Conservation (phyloP, 2,329 filamentous ascomycete genomes). For the Exophiala mesophila region DNA sequence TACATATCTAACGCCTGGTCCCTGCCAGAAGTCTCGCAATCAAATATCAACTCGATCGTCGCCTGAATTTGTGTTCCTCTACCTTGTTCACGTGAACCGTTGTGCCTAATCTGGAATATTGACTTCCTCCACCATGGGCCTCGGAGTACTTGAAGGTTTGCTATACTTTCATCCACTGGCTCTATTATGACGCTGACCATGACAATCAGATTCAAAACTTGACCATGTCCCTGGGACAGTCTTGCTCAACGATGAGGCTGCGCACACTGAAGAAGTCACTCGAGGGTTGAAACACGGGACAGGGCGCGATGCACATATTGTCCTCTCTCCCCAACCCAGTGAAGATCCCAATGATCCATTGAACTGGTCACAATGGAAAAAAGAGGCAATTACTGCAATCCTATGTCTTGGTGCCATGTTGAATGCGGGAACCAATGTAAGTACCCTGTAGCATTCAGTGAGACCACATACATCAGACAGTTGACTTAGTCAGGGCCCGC, state of each 20-base stretch:
- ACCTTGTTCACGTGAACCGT: too few relatives aligned
- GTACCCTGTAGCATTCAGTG: not conserved
- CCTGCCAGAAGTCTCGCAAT: too few relatives aligned
- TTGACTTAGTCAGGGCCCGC: slow-evolving; percentile 14
- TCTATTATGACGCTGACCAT: not conserved
- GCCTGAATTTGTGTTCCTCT: too few relatives aligned
- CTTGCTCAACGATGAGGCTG: slow-evolving; percentile 21
- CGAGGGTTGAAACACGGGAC: slow-evolving; percentile 22
- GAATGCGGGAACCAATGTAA: slow-evolving; percentile 24
- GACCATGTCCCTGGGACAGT: slow-evolving; percentile 23
- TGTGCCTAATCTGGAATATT: too few relatives aligned
- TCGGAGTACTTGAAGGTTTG: slow-evolving; percentile 17
- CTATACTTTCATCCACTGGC: not conserved
- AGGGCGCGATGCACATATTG: slow-evolving; percentile 18
- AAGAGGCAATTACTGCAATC: slow-evolving; percentile 28
- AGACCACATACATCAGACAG: not conserved
- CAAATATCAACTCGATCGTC: too few relatives aligned
- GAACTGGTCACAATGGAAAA: slow-evolving; percentile 30
- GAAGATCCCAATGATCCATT: slow-evolving; percentile 30
- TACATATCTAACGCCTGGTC: too few relatives aligned
- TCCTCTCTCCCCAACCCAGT: slow-evolving; percentile 29
- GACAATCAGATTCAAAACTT: slow-evolving; percentile 15
- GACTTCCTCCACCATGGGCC: slow-evolving; percentile 19
- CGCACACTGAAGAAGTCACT: slow-evolving; percentile 17
- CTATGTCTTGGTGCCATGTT: slow-evolving; percentile 30